Base-by-base conservation (phyloP, 768 basidiomycete species). In the Hortiboletus campestris region DNA sequence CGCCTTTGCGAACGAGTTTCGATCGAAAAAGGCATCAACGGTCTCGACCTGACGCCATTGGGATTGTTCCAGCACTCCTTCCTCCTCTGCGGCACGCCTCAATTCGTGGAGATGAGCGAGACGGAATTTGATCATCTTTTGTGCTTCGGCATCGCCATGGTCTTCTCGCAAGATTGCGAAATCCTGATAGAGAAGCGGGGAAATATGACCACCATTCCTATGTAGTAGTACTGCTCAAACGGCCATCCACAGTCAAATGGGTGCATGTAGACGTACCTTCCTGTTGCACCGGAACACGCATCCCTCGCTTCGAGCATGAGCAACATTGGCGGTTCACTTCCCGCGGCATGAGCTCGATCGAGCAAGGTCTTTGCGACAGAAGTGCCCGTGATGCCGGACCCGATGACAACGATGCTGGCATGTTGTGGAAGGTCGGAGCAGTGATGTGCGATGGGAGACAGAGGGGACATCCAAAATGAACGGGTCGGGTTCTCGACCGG, bases 231-330 rank as follows among this genome's bases (percentile, higher is more conserved):
- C 9, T 46, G 17, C 22, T 14, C 8, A 2, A 32, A 12, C 19
- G 41, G 56, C 11, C 17, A 28, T 43, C 32, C n/a, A n/a, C n/a
- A n/a, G n/a, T n/a, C n/a, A n/a, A n/a, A n/a, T n/a, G n/a, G 11
- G 12, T n/a, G n/a, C 36, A n/a, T 14, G n/a, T 14, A n/a, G 13
- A 71, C 75, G n/a, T 54, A 84, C 85, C 88, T 77, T 36, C 82
- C 88, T 0, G 88, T 88, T 8, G 88, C 88, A 1, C 88, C 88
- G 0, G 85, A 88, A 62, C 88, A 90, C 0, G 77, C 77, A 12
- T 89, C 88, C 51, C 93, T 73, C 4, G 92, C 93, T 61, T 96
- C 93, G 20, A 96, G 77, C 76, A 93, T 84, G 20, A 91, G 81
- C 2, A 94, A 68, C 36, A 74, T 71, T 14, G 81, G 55, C 8